A percentile compares a stretch with the other conserved stretches of the same genome.
Evolutionary conservation across 495 filamentous ascomycete genomes (phyloP).

Genomic region (Daldinia vernicosa): DNA sequence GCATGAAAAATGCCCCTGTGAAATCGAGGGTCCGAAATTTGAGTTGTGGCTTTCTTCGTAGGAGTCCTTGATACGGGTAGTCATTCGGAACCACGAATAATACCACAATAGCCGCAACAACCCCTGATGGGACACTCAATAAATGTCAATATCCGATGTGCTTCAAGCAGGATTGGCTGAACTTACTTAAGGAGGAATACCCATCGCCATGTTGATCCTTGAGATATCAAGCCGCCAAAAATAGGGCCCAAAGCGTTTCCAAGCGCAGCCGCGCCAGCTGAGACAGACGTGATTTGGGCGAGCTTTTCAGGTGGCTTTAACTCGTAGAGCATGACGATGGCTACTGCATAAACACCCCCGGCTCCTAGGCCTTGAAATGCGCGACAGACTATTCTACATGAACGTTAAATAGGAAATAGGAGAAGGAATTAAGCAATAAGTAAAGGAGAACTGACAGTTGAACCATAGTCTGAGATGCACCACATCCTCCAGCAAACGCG

Average conservation of each 20-base stretch:
- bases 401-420: too few species aligned
- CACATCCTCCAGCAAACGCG: conserved; percentile 35
- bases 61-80: conserved; percentile 13
- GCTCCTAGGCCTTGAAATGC: not conserved
- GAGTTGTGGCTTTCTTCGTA: not conserved
- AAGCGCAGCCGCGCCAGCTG: not conserved
- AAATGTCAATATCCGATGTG: not conserved
- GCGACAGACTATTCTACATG: not conserved
- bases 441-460: conserved; percentile 34
- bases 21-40: conserved; percentile 5
- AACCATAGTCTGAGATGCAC: conserved; percentile 35
- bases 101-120: not conserved
- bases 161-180: not conserved
- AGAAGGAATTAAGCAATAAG: too few species aligned
- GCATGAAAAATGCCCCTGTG: conserved; percentile 16
- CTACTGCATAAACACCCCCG: not conserved
- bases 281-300: not conserved
- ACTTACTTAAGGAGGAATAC: conserved; percentile 47
- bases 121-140: conserved; percentile 1
- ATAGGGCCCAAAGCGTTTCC: conserved; percentile 40
- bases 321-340: conserved; percentile 11
- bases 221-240: conserved; percentile 37
- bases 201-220: conserved; percentile 47
- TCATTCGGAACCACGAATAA: conserved; percentile 11
- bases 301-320: not conserved